Base-by-base conservation (phyloP, 371 early-diverging fungal genomes). In the Rhizopus sp. region DNA sequence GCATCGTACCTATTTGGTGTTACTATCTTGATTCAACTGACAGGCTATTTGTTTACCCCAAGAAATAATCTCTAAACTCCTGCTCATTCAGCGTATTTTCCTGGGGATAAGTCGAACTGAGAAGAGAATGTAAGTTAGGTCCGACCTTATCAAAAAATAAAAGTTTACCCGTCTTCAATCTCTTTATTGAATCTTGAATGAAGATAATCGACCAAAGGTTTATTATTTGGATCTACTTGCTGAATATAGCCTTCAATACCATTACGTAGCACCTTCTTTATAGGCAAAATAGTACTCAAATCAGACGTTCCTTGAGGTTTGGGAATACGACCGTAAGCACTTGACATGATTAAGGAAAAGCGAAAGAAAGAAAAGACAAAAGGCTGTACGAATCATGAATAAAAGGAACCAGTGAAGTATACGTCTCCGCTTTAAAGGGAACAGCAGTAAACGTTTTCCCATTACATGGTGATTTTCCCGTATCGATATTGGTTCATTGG, bases 71-170 rank as follows among this genome's bases (percentile, higher is more conserved):
- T 16, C 68, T 61, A 60, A 90, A 90, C 42, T 72, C 77, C 1
- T 68, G 63, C 8, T 54, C 57, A 42, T 70, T 69, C 54, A 89
- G 53, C 15, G 37, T 37, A 45, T 72, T 59, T 66, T 89, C 89
- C 57, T 88, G 88, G 12, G 92, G 90, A 60, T 92, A 92, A 7
- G 89, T 89, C 34, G 83, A 83, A 34, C 78, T 78, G 64, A 15
- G 57, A n/a, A 39, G 9, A 5, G 30, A 34, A 7, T 48, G 38
- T 7, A 41, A 10, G 17, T 41, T 33, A 34, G 8, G 16, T n/a
- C 31, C 10, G 29, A 9, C 32, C 41, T 53, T 38, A 48, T n/a
- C 13, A 16, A 53, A 13, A 12, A 48, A 15, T 55, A 7, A 16
- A 12, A 3, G 38, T 35, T 66, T 65, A 78, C 57, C 92, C 92